Evolutionary conservation across 306 rosid genomes (phyloP), one percentile per base, ranked within the genome.

Genomic region (Ormosia semicastrata): DNA sequence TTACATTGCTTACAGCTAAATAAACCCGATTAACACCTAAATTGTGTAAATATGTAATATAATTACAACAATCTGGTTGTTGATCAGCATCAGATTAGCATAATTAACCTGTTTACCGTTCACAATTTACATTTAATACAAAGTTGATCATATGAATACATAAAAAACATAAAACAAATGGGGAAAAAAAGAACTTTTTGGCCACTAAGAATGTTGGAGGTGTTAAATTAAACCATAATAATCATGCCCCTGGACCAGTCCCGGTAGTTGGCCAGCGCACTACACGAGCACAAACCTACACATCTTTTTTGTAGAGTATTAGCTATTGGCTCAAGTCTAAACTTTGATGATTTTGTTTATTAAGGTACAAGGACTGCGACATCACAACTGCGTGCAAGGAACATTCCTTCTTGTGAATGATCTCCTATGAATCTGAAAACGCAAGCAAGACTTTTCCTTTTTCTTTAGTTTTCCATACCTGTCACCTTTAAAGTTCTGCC

Each of bases 381-480:
- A 82, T 90, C 83, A 83, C 84, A 88, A 24, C 91, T 39, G 60
- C 83, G 76, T 65, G 84, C 64, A 71, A 78, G 84, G 89, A 89
- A 91, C 92, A 89, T 90, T 83, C 91, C 81, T 83, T 73, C 36
- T 79, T 71, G 79, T 40, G 80, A 75, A 62, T 53, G 82, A 76
- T 67, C 69, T 53, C 56, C 68, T 34, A 57, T 85, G 94, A 91
- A 87, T 81, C 92, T 89, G 91, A 34, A 89, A 88, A 85, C 86
- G 87, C 93, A 92, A 92, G 97, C 97, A 92, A 91, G 85, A 84
- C 82, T 82, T 87, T 77, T 74, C 88, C 85, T 92, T 88, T 81
- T 84, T 60, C 82, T 68, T 85, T 77, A 66, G 85, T 66, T 76
- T 84, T 76, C 84, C 78, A 47, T 59, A 43, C 67, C 88, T 85